A percentile compares a stretch with the other conserved stretches of the same genome.
These are phyloP conservation scores for Geotrichum citri-aurantii DNA, from an alignment of 1,139 yeast species.

Conservation along the genomic window DNA sequence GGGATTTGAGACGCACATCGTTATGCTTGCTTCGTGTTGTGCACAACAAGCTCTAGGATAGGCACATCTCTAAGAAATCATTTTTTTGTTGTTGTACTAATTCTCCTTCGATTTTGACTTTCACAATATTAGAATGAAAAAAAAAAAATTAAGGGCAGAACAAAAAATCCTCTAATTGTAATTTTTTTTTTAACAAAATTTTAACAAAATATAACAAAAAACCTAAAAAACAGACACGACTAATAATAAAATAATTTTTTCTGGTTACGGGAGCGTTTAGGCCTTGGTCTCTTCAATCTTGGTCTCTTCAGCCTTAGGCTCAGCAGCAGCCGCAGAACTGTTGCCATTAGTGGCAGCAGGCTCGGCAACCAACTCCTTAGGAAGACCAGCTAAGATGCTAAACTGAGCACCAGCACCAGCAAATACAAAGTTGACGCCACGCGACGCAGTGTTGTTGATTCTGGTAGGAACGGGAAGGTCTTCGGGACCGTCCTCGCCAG, in stretches of 20 bases:
- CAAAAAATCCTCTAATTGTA: background rate
- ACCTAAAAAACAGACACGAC: background rate
- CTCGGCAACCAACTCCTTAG: constrained; percentile 9
- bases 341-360: background rate
- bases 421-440: constrained; percentile 57
- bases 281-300: background rate
- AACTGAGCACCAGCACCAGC: constrained; percentile 96
- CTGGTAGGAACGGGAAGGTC: constrained; percentile 53
- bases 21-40: too few relatives aligned
- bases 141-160: too few relatives aligned
- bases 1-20: too few relatives aligned
- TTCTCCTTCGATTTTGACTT: too few relatives aligned
- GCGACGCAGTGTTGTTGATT: constrained; percentile 89
- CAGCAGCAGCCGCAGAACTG: background rate
- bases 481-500: constrained; percentile 62
- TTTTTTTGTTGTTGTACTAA: too few relatives aligned
- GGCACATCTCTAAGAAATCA: too few relatives aligned
- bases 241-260: too few relatives aligned
- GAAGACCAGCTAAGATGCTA: constrained; percentile 74
- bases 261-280: background rate
- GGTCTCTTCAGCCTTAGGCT: background rate
- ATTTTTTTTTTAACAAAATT: background rate
- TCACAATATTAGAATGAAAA: too few relatives aligned
- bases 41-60: too few relatives aligned
- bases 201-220: background rate